phyloP scores from a whole-genome alignment of 1,284 basidiomycete species.

The Papiliotrema fonsecae region DNA sequence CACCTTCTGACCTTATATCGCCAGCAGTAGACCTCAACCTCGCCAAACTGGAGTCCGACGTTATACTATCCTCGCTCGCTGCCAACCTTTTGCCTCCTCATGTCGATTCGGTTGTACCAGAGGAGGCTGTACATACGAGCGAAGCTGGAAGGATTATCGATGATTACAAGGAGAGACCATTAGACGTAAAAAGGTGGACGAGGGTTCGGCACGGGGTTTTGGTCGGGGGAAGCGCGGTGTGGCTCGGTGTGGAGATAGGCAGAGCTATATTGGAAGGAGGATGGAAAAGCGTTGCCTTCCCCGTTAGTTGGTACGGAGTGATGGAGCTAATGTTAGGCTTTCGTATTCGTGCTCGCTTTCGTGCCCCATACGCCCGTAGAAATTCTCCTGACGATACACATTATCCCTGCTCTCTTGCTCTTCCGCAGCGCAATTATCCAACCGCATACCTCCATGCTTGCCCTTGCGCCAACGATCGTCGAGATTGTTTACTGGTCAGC shows the following conservation, averaged over 20 bases:
- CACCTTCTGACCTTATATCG: no score
- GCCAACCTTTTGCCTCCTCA: conserved; percentile 17
- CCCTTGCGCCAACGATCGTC: conserved; percentile 25
- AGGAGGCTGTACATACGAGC: conserved; percentile 8
- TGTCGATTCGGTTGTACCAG: not conserved
- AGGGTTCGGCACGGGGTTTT: conserved; percentile 15
- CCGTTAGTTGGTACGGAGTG: conserved; percentile 22
- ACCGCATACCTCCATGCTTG: conserved; percentile 16
- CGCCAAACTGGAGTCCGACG: conserved; percentile 35
- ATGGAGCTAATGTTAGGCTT: conserved; percentile 8
- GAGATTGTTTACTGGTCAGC: conserved; percentile 40
- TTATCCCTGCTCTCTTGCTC: conserved; percentile 37
- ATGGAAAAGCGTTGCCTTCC: conserved; percentile 26
- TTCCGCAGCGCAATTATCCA: conserved; percentile 33
- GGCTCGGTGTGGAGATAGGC: conserved; percentile 19
- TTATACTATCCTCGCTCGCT: conserved; percentile 33
- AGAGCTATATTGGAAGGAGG: conserved; percentile 10
- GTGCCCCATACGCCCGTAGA: conserved; percentile 32
- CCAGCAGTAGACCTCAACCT: conserved; percentile 27
- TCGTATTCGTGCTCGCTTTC: conserved; percentile 20
- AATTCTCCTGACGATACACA: conserved; percentile 37
- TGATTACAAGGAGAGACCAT: conserved; percentile 19
- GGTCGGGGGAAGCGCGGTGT: conserved; percentile 23
- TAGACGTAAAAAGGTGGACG: conserved; percentile 19
- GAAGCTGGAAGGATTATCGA: conserved; percentile 29